Evolutionary conservation across 2,329 filamentous ascomycete species (phyloP).

Genomic region (Leptographium flavum): DNA sequence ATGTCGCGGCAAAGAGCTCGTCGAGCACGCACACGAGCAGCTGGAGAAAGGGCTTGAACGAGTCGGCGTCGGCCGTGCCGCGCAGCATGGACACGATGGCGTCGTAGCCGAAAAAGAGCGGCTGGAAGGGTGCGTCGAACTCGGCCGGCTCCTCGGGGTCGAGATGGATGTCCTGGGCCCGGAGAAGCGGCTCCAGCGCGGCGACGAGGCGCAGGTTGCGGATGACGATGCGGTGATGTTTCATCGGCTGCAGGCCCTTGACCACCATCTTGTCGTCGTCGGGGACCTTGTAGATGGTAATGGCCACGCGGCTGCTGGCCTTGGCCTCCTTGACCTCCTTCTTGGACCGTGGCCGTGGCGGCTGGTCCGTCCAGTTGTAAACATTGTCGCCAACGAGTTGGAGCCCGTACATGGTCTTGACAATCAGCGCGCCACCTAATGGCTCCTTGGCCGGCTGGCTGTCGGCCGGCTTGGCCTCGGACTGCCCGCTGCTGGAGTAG

Average conservation of each 20-base stretch:
- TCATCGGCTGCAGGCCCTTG: constrained; percentile 22
- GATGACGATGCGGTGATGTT: constrained; percentile 25
- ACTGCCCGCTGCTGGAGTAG: constrained; percentile 5
- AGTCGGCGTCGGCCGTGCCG: constrained; percentile 12
- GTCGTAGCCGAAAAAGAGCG: constrained; percentile 29
- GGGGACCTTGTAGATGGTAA: constrained; percentile 32
- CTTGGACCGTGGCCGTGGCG: constrained; percentile 27
- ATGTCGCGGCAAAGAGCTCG: constrained; percentile 27
- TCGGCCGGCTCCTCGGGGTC: constrained; percentile 20
- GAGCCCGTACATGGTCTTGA: constrained; percentile 27
- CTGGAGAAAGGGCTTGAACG: constrained; percentile 23
- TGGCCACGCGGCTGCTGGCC: constrained; percentile 25
- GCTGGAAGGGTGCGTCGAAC: constrained; percentile 25
- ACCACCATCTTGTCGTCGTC: constrained; percentile 25
- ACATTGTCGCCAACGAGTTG: constrained; percentile 11
- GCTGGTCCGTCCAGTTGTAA: constrained; percentile 26
- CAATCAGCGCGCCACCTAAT: constrained; percentile 11
- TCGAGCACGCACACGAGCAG: constrained; percentile 26
- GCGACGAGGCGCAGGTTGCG: constrained; percentile 27
- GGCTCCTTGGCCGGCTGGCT: constrained; percentile 8
- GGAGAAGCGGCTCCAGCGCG: constrained; percentile 27
- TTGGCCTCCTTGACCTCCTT: constrained; percentile 21
- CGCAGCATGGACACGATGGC: constrained; percentile 22
- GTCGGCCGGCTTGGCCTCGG: neutral
- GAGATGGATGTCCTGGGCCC: constrained; percentile 25